Evolutionary conservation across 2,329 filamentous ascomycete species (phyloP), one percentile per base, ranked within the genome.

Genomic region (Pseudogymnoascus sp.): DNA sequence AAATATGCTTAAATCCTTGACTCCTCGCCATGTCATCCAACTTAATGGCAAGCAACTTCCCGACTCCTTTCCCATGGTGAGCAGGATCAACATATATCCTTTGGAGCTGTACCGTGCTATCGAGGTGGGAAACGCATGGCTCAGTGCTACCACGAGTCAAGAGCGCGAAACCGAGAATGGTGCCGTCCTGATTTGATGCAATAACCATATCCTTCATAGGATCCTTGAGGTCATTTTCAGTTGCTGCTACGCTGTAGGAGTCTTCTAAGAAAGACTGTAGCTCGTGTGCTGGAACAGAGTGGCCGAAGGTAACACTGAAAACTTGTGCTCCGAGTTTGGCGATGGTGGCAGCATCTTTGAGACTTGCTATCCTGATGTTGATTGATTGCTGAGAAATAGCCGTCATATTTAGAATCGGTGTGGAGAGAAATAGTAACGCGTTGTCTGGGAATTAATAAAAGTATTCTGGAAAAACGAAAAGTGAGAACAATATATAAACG

Each of bases 231-330:
- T 74, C 72, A 2, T 60, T 59, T 0, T 60, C 40, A 21, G 74
- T 71, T 31, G 72, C 66, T 28, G 65, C 7, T 15, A 19, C 13
- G 13, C 69, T 72, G 69, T 79, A 80, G 0, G 74, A 67, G n/a
- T 73, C 71, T 44, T 73, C 66, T 0, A 80, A 71, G 62, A 76
- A 80, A 1, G 71, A 69, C 7, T 70, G 60, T 0, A 80, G 70
- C 60, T 80, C 75, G 1, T 72, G 63, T 0, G 72, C 65, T 1
- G 76, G 67, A 0, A 79, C 72, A 0, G 78, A 78, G 65, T 78
- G 74, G 0, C 77, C 78, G 67, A 80, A 80, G 2, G 76, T 76
- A 19, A 65, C 60, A 19, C 70, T 64, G 66, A 80, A 80, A 59
- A 77, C 73, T 35, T 70, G 64, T 0, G 71, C 65, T 23, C 76